Evolutionary conservation across 176 grass and related monocot genomes (phyloP), one percentile per base, ranked within the genome.

Genomic region (Alopecurus myosuroides): DNA sequence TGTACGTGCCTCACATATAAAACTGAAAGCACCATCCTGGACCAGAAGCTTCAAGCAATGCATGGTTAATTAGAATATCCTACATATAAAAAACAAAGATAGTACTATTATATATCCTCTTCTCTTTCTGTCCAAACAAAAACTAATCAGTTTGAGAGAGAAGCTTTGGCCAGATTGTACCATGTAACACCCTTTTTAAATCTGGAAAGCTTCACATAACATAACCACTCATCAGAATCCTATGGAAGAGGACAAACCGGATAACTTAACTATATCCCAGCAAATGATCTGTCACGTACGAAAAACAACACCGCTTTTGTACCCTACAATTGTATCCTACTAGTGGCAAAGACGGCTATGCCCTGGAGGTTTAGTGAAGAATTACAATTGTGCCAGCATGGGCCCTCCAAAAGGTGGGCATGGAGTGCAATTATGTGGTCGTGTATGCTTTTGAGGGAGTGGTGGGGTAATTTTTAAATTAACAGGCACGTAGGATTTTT

Each of bases 381-480:
- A 92, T 79, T 84, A 80, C 64, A 58, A n/a, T 30, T 29, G 20
- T 76, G 76, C 85, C 87, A 84, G 62, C 22, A 74, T 48, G 60
- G 46, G 87, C 53, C 85, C 60, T 91, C 85, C 58, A 63, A 91
- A 91, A 91, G 81, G 81, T 46, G 66, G 23, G 74, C 70, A 84
- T 77, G 62, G 71, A 83, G 77, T 89, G 75, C 86, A 85, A 91
- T 88, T 85, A 82, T 88, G 70, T 55, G 84, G 92, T 77, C 68
- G 85, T 89, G 68, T 92, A 92, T 89, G 84, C 89, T 92, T 94
- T 94, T 94, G 89, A 92, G 84, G 87, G 67, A 74, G 81, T 73
- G 81, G 89, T 81, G 82, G 82, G 67, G 85, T 87, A 72, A 87
- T 92, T 89, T 74, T 44, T 77, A 79, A 66, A 66, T 89, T 83